Evolutionary conservation across 2,329 filamentous ascomycete genomes (phyloP), one percentile per base, ranked within the genome.

Genomic region (Pseudonectria foliicola): DNA sequence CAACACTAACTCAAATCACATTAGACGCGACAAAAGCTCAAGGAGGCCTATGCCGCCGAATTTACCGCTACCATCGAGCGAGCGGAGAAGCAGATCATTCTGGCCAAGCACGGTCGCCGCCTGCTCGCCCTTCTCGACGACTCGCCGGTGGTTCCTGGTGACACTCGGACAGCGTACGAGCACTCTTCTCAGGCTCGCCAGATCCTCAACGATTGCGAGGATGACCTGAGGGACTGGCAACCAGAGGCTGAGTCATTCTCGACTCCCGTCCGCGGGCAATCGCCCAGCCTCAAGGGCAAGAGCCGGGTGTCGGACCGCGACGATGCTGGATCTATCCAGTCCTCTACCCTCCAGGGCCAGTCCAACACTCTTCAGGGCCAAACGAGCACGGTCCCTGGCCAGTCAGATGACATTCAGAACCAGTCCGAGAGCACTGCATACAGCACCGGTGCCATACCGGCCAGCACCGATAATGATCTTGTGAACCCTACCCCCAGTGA

Each of bases 71-170:
- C 88, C 13, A 94, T 98, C 50, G 92, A 98, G 69, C 84, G 90
- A 23, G 88, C 88, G 15, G 92, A 96, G 69, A 96, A 96, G 68
- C 92, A 98, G 60, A 85, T 90, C 52, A 85, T 98, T 40, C 75
- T 98, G 12, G 90, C 92, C 38, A 85, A 85, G 53, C 89, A 96
- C 57, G 90, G 88, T 13, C 83, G 87, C 35, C 80, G 87, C 28
- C 75, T 98, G 25, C 62, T 98, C 37, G 80, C 83, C 49, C 75
- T 94, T 26, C 75, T 98, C 10, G 92, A 98, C 52, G 90, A 95
- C 58, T 82, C 81, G 0, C 87, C 92, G 0, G 78, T 95, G 21
- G 82, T 94, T 1, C 90, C 90, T 2, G 92, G 92, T 31, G 87
- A 95, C 57, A 61, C 71, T 12, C 80, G 82, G 33, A 69, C 73